phyloP scores from a whole-genome alignment of 257 asterid species.

The Gynochthodes officinalis region DNA sequence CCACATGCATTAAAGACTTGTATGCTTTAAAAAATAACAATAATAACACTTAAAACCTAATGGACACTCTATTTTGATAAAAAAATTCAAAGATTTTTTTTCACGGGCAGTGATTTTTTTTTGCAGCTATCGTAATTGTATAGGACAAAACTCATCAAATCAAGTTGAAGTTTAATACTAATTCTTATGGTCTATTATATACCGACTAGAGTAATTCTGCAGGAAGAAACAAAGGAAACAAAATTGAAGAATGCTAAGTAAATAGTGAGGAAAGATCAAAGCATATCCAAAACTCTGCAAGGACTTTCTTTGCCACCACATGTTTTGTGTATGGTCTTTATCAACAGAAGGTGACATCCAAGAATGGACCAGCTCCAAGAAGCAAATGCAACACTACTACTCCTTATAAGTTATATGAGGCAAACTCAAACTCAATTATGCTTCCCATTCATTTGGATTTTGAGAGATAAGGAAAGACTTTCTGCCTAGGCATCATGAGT shows the following conservation, averaged over 20 bases:
- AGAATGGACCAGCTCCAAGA: slow-evolving; percentile 32
- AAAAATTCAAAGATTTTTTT: too few relatives aligned
- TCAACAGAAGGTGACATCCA: slow-evolving; percentile 34
- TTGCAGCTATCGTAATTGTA: background rate
- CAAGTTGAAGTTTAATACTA: background rate
- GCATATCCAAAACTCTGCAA: slow-evolving; percentile 22
- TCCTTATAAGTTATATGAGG: background rate
- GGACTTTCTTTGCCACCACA: slow-evolving; percentile 44
- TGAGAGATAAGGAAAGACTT: slow-evolving; percentile 14
- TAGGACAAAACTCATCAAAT: background rate
- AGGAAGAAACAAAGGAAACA: background rate
- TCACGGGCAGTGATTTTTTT: background rate
- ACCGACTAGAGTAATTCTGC: background rate
- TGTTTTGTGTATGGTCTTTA: slow-evolving; percentile 38
- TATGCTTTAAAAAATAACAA: too few relatives aligned
- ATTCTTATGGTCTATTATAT: too few relatives aligned
- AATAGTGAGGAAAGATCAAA: slow-evolving; percentile 9
- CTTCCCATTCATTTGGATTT: slow-evolving; percentile 22
- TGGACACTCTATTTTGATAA: background rate
- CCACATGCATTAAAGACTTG: background rate
- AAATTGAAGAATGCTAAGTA: background rate
- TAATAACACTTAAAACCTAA: background rate
- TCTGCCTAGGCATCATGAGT: slow-evolving; percentile 25
- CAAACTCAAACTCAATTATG: slow-evolving; percentile 18
- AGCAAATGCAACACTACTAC: background rate